Percentiles rank a stretch among this genome's conserved stretches.
These are phyloP conservation scores for Corchorus capsularis DNA, from an alignment of 345 rosid genomes.

Conservation along the genomic window DNA sequence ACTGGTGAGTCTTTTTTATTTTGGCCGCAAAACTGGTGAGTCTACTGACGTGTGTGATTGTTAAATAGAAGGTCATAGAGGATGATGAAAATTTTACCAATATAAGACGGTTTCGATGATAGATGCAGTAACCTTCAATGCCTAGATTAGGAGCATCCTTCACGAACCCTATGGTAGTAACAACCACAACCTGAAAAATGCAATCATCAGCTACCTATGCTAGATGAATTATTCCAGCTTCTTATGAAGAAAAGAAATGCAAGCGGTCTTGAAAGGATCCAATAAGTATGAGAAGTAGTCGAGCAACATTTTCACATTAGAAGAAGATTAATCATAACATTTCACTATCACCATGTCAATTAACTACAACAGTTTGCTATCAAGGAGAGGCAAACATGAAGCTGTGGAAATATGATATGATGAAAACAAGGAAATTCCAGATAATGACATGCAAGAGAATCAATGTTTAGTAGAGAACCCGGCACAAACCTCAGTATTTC, in stretches of 20 bases:
- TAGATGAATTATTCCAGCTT: not conserved
- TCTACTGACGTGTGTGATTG: no score
- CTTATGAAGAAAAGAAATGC: not conserved
- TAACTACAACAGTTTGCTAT: not conserved
- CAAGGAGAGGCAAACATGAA: not conserved
- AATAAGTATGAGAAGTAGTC: not conserved
- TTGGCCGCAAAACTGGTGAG: no score
- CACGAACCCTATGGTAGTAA: conserved; percentile 37
- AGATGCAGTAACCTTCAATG: conserved; percentile 34
- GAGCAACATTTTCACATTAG: not conserved
- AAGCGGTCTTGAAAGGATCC: not conserved
- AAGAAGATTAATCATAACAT: no score
- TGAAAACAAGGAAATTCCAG: not conserved
- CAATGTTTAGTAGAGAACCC: not conserved
- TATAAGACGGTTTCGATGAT: conserved; percentile 34
- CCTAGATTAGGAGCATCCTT: conserved; percentile 32
- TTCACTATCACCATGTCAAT: not conserved
- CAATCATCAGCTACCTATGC: conserved; percentile 8
- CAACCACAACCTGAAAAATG: conserved; percentile 25
- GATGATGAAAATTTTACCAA: conserved; percentile 11
- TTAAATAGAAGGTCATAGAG: no score
- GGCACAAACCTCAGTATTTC: conserved; percentile 25
- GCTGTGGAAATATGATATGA: not conserved
- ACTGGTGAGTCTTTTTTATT: no score
- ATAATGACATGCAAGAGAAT: not conserved